Evolutionary conservation across 164 flowering plant species (phyloP).

Genomic region (Berberis thunbergii): DNA sequence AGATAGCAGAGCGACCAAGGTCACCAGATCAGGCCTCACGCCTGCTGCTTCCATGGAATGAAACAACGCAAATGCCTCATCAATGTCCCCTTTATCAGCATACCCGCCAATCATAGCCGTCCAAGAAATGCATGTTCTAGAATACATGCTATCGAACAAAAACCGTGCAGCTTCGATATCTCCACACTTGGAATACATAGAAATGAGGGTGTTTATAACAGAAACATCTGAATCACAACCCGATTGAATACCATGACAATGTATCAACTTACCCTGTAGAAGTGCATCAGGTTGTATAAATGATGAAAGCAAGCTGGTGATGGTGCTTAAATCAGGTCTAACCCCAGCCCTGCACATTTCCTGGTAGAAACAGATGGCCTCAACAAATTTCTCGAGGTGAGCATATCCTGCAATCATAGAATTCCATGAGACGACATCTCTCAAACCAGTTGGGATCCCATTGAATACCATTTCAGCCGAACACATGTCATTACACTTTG

Average conservation of each 20-base stretch:
- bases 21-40: conserved; percentile 50
- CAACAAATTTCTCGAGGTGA: conserved; percentile 9
- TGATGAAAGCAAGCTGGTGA: conserved; percentile 40
- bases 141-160: conserved; percentile 34
- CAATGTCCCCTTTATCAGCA: conserved; percentile 38
- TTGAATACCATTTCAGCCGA: conserved; percentile 18
- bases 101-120: conserved; percentile 52
- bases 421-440: conserved; percentile 58
- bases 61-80: conserved; percentile 41
- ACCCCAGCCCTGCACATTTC: conserved; percentile 28
- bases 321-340: conserved; percentile 42
- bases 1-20: conserved; percentile 40
- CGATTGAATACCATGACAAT: conserved; percentile 33
- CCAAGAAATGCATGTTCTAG: conserved; percentile 52
- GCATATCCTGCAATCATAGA: conserved; percentile 41
- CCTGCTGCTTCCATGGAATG: conserved; percentile 36
- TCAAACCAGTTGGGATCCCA: conserved; percentile 21
- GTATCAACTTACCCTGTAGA: conserved; percentile 29
- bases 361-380: conserved; percentile 22
- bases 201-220: conserved; percentile 39
- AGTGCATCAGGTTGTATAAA: conserved; percentile 24
- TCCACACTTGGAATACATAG: conserved; percentile 57
- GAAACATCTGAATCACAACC: conserved; percentile 33
- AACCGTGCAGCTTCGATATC: conserved; percentile 28
- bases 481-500: neutral